Evolutionary conservation across 352 stramenopile genomes (phyloP), one percentile per base, ranked within the genome.

Genomic region (Phytophthora pluvialis): DNA sequence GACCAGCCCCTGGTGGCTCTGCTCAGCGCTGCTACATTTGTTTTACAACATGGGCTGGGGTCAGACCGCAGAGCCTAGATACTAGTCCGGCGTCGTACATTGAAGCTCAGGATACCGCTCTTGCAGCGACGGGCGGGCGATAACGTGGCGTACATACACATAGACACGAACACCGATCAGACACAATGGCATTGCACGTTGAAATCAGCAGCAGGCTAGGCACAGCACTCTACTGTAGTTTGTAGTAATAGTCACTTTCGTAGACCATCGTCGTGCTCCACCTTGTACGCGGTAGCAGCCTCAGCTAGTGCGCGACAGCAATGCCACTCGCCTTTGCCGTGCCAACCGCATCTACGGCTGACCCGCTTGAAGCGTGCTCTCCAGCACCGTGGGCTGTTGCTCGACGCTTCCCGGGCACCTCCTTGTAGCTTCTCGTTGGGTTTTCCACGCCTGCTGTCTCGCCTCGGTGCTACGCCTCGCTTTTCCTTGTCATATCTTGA

Each of bases 111-210:
- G 11, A 1, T 35, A 11, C 31, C 31, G 12, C n/a, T n/a, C n/a
- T n/a, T n/a, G n/a, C n/a, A n/a, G n/a, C n/a, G n/a, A n/a, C n/a
- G n/a, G n/a, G n/a, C n/a, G n/a, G n/a, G n/a, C 42, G 18, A 53
- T 66, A 49, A 39, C 56, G 45, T 64, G 46, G 56, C 31, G 11
- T 43, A 38, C 57, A 58, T 10, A 18, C 36, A 47, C 15, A 26
- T 52, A 40, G 47, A 31, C 21, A 35, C 35, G 25, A 44, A 51
- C 46, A 45, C 33, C 35, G 25, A 16, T 28, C n/a, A 33, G 42
- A 16, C 25, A 49, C 15, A 2, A 21, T n/a, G n/a, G n/a, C n/a
- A n/a, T n/a, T n/a, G n/a, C 21, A 21, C 21, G 21, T 21, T 21
- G 21, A 21, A n/a, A n/a, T n/a, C n/a, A n/a, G n/a, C n/a, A n/a